Evolutionary conservation across 345 rosid species (phyloP).

Genomic region (Citrus medica): DNA sequence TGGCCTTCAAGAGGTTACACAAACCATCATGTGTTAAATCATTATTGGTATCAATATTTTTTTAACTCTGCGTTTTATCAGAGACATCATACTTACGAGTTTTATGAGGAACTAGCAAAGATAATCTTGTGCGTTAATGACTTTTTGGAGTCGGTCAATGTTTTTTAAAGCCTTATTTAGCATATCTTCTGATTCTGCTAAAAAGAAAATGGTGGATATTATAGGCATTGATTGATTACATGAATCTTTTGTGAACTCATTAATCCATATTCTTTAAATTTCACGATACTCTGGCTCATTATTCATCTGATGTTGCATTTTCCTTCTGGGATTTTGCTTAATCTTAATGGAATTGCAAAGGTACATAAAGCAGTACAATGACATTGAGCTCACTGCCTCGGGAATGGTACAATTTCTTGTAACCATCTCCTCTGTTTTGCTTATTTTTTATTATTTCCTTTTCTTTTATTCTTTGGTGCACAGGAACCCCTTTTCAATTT

Average conservation of each 20-base stretch:
- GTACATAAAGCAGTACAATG: constrained; percentile 28
- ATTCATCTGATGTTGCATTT: background rate
- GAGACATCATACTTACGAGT: too few species aligned
- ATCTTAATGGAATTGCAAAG: constrained; percentile 16
- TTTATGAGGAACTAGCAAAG: background rate
- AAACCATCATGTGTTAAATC: too few species aligned
- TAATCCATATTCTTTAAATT: background rate
- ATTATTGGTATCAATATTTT: too few species aligned
- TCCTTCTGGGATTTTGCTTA: background rate
- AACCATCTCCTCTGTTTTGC: background rate
- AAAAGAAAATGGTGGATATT: background rate
- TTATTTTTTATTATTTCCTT: background rate
- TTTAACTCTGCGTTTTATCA: background rate
- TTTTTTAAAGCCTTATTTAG: background rate
- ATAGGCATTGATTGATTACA: background rate
- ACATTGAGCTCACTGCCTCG: constrained; percentile 32
- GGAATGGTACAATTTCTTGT: constrained; percentile 31
- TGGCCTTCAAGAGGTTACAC: too few species aligned
- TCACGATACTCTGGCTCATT: background rate
- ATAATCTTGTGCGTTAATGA: background rate
- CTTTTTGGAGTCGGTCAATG: background rate
- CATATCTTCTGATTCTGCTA: background rate
- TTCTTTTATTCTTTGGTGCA: background rate
- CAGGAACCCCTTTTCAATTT: background rate
- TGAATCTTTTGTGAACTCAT: background rate